Conservation (phyloP, 2,329 filamentous ascomycete genomes). For the Parastagonospora avenae region DNA sequence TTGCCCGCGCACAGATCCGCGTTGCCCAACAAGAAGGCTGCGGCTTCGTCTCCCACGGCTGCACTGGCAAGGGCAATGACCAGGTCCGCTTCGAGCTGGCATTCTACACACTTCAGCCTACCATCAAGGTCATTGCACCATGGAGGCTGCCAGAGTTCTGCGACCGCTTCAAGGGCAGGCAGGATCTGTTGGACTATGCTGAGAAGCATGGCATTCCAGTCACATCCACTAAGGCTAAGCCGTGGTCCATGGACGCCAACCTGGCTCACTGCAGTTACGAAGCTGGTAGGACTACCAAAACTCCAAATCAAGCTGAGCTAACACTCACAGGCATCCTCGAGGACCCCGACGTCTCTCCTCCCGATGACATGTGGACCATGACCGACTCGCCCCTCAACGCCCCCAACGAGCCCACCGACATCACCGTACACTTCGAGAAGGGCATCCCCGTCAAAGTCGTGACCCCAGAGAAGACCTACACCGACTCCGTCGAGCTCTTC, state of each 20-base stretch:
- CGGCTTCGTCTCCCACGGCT: constrained; percentile 55
- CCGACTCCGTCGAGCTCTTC: constrained; percentile 75
- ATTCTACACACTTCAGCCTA: constrained; percentile 66
- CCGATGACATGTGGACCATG: constrained; percentile 80
- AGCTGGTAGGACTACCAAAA: constrained; percentile 56
- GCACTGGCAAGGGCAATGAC: constrained; percentile 60
- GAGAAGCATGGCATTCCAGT: constrained; percentile 71
- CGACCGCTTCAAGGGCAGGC: constrained; percentile 71
- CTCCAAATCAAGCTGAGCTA: not conserved
- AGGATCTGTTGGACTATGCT: constrained; percentile 76
- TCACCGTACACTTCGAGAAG: constrained; percentile 74
- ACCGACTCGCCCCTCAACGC: constrained; percentile 71
- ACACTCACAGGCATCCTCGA: constrained; percentile 61
- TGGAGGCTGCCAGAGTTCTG: constrained; percentile 75
- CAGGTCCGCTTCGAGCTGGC: constrained; percentile 70
- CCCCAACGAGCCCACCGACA: constrained; percentile 72
- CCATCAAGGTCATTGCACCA: constrained; percentile 74
- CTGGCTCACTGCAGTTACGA: constrained; percentile 81
- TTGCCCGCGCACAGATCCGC: constrained; percentile 69
- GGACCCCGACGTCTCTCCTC: constrained; percentile 67
- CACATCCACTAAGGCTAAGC: constrained; percentile 73
- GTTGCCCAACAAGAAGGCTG: constrained; percentile 68
- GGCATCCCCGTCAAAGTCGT: constrained; percentile 74
- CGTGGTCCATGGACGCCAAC: constrained; percentile 63
- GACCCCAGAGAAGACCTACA: constrained; percentile 63